Conservation (phyloP, 1,284 basidiomycete genomes). For the Sparassis latifolia region DNA sequence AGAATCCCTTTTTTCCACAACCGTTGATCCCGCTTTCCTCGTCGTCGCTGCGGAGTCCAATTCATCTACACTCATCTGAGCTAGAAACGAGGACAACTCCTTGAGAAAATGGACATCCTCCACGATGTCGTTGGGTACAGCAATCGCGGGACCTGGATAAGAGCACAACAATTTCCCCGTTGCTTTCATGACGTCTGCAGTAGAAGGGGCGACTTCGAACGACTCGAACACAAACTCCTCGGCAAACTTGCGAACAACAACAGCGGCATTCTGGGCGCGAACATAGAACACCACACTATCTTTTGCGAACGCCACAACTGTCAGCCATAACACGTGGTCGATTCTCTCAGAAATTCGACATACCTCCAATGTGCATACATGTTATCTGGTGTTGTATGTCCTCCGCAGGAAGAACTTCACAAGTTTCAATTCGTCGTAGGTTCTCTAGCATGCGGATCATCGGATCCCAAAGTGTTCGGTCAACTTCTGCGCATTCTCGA, state of each 20-base stretch:
- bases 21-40: conserved; percentile 19
- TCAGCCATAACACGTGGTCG: neutral
- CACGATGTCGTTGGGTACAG: conserved; percentile 27
- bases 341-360: neutral
- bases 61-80: neutral
- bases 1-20: conserved; percentile 24
- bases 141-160: conserved; percentile 28
- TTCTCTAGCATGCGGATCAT: neutral
- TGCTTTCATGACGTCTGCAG: conserved; percentile 27
- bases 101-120: conserved; percentile 20
- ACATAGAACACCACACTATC: conserved; percentile 28
- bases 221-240: conserved; percentile 28
- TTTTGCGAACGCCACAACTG: conserved; percentile 8
- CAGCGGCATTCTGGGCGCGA: conserved; percentile 36
- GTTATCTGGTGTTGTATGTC: neutral
- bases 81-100: conserved; percentile 19
- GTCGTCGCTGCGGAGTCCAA: conserved; percentile 11
- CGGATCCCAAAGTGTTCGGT: neutral
- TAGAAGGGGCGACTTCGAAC: conserved; percentile 34
- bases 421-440: neutral
- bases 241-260: conserved; percentile 29
- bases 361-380: neutral
- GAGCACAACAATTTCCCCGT: conserved; percentile 32
- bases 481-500: neutral
- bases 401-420: neutral